phyloP scores from a whole-genome alignment of 805 yeast species.

The Wickerhamomyces subpelliculosus region DNA sequence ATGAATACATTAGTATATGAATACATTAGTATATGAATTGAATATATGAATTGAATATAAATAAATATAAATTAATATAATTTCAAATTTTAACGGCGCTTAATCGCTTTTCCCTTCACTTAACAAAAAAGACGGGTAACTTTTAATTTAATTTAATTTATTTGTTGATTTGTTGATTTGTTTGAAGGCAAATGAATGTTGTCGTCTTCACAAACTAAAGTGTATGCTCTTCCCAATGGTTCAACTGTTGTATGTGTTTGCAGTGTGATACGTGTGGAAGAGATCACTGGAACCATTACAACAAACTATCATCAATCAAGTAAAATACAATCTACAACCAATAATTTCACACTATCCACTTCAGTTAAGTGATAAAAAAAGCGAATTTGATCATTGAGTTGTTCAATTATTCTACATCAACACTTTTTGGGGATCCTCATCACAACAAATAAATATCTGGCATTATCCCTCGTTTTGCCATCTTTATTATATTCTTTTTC shows the following conservation, averaged over 20 bases:
- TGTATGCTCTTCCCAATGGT: too few relatives aligned
- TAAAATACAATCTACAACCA: not conserved
- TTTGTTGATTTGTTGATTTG: not conserved
- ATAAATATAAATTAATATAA: too few relatives aligned
- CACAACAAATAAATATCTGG: not conserved
- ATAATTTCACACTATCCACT: not conserved
- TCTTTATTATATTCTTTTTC: too few relatives aligned
- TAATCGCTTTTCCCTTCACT: constrained; percentile 1
- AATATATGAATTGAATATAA: too few relatives aligned
- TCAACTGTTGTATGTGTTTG: too few relatives aligned
- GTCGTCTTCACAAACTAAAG: too few relatives aligned
- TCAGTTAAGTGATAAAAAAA: constrained; percentile 21
- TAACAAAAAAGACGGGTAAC: not conserved
- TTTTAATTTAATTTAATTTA: not conserved
- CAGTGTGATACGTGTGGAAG: too few relatives aligned
- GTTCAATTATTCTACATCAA: not conserved
- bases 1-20: not conserved
- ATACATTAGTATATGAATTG: too few relatives aligned
- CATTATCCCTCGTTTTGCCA: not conserved
- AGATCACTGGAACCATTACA: too few relatives aligned
- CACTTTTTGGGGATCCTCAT: too few relatives aligned
- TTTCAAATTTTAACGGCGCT: not conserved
- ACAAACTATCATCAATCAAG: too few relatives aligned
- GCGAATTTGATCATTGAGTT: constrained; percentile 16
- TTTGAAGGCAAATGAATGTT: not conserved